A percentile compares a stretch with the other conserved stretches of the same genome.
Conservation (phyloP, 805 yeast genomes). For the Myxozyma nipponensis region DNA sequence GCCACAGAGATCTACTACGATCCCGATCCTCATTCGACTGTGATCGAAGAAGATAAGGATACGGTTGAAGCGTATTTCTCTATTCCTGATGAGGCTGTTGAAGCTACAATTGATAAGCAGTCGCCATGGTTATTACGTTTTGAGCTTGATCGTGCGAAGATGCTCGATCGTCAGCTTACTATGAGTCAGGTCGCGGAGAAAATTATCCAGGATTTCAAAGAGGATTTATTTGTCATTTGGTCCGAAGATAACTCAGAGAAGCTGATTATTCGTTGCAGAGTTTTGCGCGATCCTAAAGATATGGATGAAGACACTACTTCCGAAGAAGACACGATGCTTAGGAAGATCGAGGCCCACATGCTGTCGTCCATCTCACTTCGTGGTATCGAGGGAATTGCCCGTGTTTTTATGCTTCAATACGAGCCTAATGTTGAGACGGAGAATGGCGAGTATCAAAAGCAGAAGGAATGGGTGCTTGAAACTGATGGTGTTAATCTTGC, state of each 20-base stretch:
- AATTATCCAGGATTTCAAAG: constrained; percentile 87
- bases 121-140: constrained; percentile 97
- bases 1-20: constrained; percentile 96
- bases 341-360: constrained; percentile 94
- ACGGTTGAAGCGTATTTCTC: constrained; percentile 96
- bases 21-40: constrained; percentile 97
- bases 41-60: constrained; percentile 92
- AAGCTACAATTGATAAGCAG: constrained; percentile 87
- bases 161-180: constrained; percentile 95
- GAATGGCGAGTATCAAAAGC: constrained; percentile 81
- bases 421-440: constrained; percentile 46
- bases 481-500: constrained; percentile 97
- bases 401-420: constrained; percentile 62
- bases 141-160: constrained; percentile 96
- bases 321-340: constrained; percentile 94
- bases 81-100: constrained; percentile 96
- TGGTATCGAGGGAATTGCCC: constrained; percentile 91
- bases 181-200: constrained; percentile 98
- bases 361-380: constrained; percentile 88
- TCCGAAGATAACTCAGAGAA: constrained; percentile 98
- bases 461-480: constrained; percentile 97
- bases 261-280: constrained; percentile 95
- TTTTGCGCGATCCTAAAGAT: constrained; percentile 91
- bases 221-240: constrained; percentile 96
- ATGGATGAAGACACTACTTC: constrained; percentile 84